These are phyloP conservation scores for Rhodocollybia butyracea DNA, from an alignment of 768 basidiomycete species.

Conservation along the genomic window DNA sequence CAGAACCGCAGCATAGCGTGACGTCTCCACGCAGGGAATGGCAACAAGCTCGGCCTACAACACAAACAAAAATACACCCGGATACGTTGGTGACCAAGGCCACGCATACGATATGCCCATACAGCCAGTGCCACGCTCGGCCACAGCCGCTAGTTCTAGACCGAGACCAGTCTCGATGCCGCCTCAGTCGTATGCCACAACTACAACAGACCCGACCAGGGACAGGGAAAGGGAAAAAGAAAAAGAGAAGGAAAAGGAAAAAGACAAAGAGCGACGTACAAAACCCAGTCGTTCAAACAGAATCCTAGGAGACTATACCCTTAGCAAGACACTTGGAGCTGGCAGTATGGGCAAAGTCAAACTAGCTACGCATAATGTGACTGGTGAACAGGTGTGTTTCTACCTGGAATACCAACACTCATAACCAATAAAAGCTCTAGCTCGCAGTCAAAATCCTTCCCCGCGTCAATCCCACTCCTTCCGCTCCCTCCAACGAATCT, in stretches of 20 bases:
- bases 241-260: slow-evolving; percentile 25
- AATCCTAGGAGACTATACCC: slow-evolving; percentile 90
- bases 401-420: slow-evolving; percentile 8
- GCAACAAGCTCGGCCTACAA: no score
- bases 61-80: no score
- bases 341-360: slow-evolving; percentile 99
- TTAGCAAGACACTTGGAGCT: slow-evolving; percentile 95
- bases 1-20: no score
- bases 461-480: slow-evolving; percentile 65
- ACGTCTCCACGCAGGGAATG: no score
- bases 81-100: no score
- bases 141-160: slow-evolving; percentile 33
- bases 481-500: slow-evolving; percentile 42
- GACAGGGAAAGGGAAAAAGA: slow-evolving; percentile 23
- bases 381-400: slow-evolving; percentile 85
- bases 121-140: slow-evolving; percentile 19
- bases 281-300: slow-evolving; percentile 43
- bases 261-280: slow-evolving; percentile 3
- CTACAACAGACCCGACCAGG: no score
- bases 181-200: slow-evolving; percentile 59
- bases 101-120: slow-evolving; percentile 68
- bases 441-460: slow-evolving; percentile 99
- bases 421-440: slow-evolving; percentile 35
- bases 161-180: slow-evolving; percentile 76
- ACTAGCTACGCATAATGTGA: slow-evolving; percentile 83